Percentiles rank a stretch among this genome's conserved stretches.
These are phyloP conservation scores for Tylopilus plumbeoviolaceoides DNA, from an alignment of 768 basidiomycete genomes.

Conservation along the genomic window DNA sequence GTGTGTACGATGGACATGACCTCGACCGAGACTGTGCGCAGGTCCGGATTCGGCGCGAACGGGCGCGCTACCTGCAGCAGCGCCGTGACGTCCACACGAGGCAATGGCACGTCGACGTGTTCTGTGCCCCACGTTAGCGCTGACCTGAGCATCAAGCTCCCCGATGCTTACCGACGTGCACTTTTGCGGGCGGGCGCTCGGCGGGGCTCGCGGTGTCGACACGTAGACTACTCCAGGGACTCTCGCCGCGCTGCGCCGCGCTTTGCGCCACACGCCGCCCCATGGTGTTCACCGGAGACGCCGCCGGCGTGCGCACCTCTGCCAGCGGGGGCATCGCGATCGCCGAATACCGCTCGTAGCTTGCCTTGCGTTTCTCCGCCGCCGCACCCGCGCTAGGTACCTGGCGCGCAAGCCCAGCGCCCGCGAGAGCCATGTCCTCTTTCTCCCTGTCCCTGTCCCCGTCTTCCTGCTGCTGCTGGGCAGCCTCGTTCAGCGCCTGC, in stretches of 20 bases:
- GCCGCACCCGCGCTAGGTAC: constrained; percentile 23
- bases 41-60: constrained; percentile 31
- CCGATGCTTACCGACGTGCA: constrained; percentile 33
- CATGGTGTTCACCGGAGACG: constrained; percentile 53
- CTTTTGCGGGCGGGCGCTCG: constrained; percentile 9
- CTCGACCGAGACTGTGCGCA: constrained; percentile 68
- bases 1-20: constrained; percentile 56
- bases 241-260: constrained; percentile 8
- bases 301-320: constrained; percentile 61
- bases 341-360: constrained; percentile 62
- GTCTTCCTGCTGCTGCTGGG: constrained; percentile 13
- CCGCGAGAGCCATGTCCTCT: background rate
- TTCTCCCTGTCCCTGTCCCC: background rate
- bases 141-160: background rate
- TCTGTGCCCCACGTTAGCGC: constrained; percentile 26
- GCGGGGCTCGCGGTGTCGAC: background rate
- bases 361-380: constrained; percentile 60
- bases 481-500: constrained; percentile 47
- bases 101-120: constrained; percentile 41
- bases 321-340: constrained; percentile 59
- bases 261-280: constrained; percentile 28
- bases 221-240: constrained; percentile 10
- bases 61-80: constrained; percentile 34
- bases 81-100: constrained; percentile 44
- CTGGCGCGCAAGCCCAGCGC: background rate